A percentile compares a stretch with the other conserved stretches of the same genome.
Evolutionary conservation across 2,329 filamentous ascomycete species (phyloP).

Genomic region (Fusarium sp.): DNA sequence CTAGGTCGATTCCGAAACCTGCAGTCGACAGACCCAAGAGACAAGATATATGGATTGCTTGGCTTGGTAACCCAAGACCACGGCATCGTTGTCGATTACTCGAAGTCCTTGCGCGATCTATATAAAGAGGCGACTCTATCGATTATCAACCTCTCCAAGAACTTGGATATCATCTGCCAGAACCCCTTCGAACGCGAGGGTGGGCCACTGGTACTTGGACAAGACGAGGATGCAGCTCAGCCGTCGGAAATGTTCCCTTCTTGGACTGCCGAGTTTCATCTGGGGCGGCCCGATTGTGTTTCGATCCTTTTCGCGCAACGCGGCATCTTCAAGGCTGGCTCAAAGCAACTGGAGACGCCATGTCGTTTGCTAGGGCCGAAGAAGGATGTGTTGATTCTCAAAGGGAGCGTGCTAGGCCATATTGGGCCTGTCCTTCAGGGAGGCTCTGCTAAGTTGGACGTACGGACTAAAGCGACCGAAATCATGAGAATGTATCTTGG

Average conservation of each 20-base stretch:
- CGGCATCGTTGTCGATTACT: constrained; percentile 14
- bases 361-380: not conserved
- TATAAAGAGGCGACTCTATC: not conserved
- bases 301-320: constrained; percentile 25
- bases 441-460: not conserved
- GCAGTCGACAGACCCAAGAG: constrained; percentile 12
- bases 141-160: constrained; percentile 6
- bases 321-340: constrained; percentile 1
- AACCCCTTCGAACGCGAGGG: constrained; percentile 15
- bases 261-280: constrained; percentile 18
- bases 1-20: constrained; percentile 5
- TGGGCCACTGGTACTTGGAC: not conserved
- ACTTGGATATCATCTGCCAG: constrained; percentile 29
- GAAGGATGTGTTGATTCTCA: not conserved
- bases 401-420: not conserved
- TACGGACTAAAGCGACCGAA: not conserved
- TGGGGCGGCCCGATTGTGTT: not conserved
- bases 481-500: not conserved
- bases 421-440: not conserved
- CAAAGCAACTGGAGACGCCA: not conserved
- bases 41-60: constrained; percentile 17
- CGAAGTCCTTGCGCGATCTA: not conserved
- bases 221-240: not conserved
- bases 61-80: constrained; percentile 17
- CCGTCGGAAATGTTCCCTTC: not conserved